Percentiles rank a stretch among this genome's conserved stretches.
Evolutionary conservation across 257 asterid genomes (phyloP).

Genomic region (Craterostigma plantagineum): DNA sequence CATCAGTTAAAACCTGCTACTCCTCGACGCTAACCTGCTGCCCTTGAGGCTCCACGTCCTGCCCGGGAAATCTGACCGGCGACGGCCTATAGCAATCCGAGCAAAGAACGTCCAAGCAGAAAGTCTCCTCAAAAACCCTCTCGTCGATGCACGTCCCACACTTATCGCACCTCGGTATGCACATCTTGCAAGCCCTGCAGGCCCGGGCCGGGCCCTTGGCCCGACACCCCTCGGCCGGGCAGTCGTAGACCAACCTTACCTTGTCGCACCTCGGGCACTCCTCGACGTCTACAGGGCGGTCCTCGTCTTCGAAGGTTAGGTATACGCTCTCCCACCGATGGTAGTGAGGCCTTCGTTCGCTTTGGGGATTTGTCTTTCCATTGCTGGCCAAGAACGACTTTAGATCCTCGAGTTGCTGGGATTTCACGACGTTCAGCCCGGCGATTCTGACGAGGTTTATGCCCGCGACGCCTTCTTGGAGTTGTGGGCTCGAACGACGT

Average conservation of each 20-base stretch:
- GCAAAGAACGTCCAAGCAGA: slow-evolving; percentile 38
- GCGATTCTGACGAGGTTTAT: slow-evolving; percentile 40
- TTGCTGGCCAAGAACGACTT: slow-evolving; percentile 19
- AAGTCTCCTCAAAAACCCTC: slow-evolving; percentile 39
- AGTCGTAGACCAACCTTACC: slow-evolving; percentile 40
- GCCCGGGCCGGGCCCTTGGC: slow-evolving; percentile 14
- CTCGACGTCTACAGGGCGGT: slow-evolving; percentile 43
- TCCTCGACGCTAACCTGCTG: too few relatives aligned
- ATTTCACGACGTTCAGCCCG: slow-evolving; percentile 38
- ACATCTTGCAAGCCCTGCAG: slow-evolving; percentile 47
- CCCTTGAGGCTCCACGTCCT: too few relatives aligned
- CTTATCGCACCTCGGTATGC: slow-evolving; percentile 38
- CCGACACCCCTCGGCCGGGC: slow-evolving; percentile 38
- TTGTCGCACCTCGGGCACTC: slow-evolving; percentile 39
- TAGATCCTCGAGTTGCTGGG: slow-evolving; percentile 27
- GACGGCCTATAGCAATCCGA: slow-evolving; percentile 22
- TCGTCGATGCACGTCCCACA: slow-evolving; percentile 47
- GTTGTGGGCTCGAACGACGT: slow-evolving; percentile 20
- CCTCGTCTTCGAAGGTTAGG: slow-evolving; percentile 40
- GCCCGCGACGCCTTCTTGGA: slow-evolving; percentile 14
- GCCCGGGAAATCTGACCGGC: not conserved
- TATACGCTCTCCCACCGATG: slow-evolving; percentile 26
- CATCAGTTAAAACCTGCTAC: too few relatives aligned
- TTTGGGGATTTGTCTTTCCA: slow-evolving; percentile 9
- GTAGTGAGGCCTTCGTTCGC: slow-evolving; percentile 26